Evolutionary conservation across 257 asterid species (phyloP), one percentile per base, ranked within the genome.

Genomic region (Paraleonurus japonicus): DNA sequence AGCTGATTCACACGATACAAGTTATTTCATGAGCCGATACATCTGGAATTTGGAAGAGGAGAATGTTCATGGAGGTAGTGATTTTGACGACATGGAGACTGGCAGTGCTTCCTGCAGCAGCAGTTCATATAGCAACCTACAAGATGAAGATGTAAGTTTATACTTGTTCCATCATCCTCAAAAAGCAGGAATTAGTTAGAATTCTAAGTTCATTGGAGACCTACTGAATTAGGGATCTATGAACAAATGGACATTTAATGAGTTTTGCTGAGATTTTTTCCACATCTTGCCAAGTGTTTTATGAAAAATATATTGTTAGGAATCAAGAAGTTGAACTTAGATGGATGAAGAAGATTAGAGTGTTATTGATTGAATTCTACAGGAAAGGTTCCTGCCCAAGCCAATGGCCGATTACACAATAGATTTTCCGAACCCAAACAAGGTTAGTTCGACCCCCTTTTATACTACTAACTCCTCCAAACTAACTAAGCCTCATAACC

Each of bases 11-110:
- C 96, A 85, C 12, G 98, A 92, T 77, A 95, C 99, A 13, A 89
- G 99, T 82, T 95, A 95, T 82, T 95, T 95, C 76, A 92, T 89
- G 97, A 92, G 98, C 81, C 96, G 99, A 47, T 95, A 95, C 71
- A 86, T 89, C 57, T 95, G 98, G 97, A 95, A 92, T 75, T 84
- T 89, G 59, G 97, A 89, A 76, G 96, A 88, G 67, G 98, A 92
- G 66, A 86, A 82, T 75, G 79, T 82, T 65, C 79, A 73, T 53
- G 98, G 92, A 35, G 80, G 85, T 70, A 92, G 97, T 77, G 98
- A 95, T 78, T 81, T 85, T 77, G 97, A 91, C 66, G 92, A 86
- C 61, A 57, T 88, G 22, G 95, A 92, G 26, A 81, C 89, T n/a
- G 89, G 88, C 72, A 85, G 95, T 69, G 81, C 82, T 13, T 84